A percentile compares a stretch with the other conserved stretches of the same genome.
These are phyloP conservation scores for Euphorbia lathyris DNA, from an alignment of 345 rosid species.

Conservation along the genomic window DNA sequence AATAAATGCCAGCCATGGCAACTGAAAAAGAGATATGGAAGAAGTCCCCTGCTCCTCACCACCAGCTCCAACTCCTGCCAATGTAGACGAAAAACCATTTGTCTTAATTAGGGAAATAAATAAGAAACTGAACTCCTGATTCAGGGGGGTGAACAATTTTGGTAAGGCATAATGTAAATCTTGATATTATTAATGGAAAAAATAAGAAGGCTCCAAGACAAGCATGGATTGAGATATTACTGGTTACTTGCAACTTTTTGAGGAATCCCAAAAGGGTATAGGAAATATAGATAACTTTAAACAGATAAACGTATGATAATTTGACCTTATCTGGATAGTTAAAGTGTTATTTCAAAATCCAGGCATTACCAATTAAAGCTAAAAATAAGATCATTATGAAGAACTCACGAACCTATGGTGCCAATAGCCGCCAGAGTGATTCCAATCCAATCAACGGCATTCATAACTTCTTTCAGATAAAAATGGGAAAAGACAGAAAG, in stretches of 20 bases:
- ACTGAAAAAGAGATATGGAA: slow-evolving; percentile 66
- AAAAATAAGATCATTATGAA: background rate
- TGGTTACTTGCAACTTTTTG: background rate
- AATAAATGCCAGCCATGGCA: slow-evolving; percentile 71
- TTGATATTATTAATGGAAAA: too few species aligned
- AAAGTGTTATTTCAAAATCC: background rate
- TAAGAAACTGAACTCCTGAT: background rate
- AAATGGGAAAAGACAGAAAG: slow-evolving; percentile 91
- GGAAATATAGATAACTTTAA: background rate
- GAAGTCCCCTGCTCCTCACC: slow-evolving; percentile 85
- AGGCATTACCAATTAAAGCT: too few species aligned
- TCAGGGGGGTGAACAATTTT: too few species aligned
- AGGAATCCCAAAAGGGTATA: background rate
- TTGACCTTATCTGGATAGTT: background rate
- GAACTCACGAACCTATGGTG: slow-evolving; percentile 68
- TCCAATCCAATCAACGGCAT: slow-evolving; percentile 91
- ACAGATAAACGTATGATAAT: background rate
- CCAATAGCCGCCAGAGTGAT: slow-evolving; percentile 93
- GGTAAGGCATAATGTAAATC: too few species aligned
- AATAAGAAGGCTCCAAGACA: too few species aligned
- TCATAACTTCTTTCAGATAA: slow-evolving; percentile 92
- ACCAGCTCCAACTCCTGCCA: slow-evolving; percentile 95
- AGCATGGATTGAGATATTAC: too few species aligned
- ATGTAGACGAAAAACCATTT: slow-evolving; percentile 2
- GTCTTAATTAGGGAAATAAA: background rate